A percentile compares a stretch with the other conserved stretches of the same genome.
phyloP scores from a whole-genome alignment of 169 alveolate species.

The Plasmodium yoelii region DNA sequence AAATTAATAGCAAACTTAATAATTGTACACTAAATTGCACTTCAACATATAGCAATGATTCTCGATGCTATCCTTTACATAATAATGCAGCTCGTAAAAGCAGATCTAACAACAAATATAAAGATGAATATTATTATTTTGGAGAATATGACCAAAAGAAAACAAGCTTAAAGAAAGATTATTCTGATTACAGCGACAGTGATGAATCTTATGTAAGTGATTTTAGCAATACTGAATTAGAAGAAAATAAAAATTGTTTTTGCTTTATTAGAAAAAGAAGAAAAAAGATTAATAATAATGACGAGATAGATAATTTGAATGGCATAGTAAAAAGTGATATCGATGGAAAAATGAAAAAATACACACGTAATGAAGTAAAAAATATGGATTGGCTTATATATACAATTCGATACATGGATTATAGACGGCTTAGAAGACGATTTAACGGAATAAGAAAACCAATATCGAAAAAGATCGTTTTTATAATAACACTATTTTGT shows the following conservation, averaged over 20 bases:
- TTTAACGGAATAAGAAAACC: conserved; percentile 88
- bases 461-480: conserved; percentile 82
- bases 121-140: conserved; percentile 4
- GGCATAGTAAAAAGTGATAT: conserved; percentile 1
- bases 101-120: not conserved
- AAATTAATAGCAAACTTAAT: not conserved
- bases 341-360: conserved; percentile 9
- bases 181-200: conserved; percentile 11
- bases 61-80: no score
- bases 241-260: conserved; percentile 22
- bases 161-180: conserved; percentile 3
- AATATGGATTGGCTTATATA: conserved; percentile 73
- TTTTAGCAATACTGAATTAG: conserved; percentile 13
- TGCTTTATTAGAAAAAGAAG: conserved; percentile 22
- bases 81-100: not conserved
- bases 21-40: no score
- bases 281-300: not conserved
- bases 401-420: conserved; percentile 86
- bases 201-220: conserved; percentile 37
- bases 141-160: not conserved
- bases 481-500: conserved; percentile 83
- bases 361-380: conserved; percentile 43
- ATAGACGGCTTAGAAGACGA: conserved; percentile 85
- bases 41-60: no score
- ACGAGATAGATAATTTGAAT: not conserved